A percentile compares a stretch with the other conserved stretches of the same genome.
These are phyloP conservation scores for Pulveroboletus sp. DNA, from an alignment of 768 basidiomycete genomes.

Conservation along the genomic window DNA sequence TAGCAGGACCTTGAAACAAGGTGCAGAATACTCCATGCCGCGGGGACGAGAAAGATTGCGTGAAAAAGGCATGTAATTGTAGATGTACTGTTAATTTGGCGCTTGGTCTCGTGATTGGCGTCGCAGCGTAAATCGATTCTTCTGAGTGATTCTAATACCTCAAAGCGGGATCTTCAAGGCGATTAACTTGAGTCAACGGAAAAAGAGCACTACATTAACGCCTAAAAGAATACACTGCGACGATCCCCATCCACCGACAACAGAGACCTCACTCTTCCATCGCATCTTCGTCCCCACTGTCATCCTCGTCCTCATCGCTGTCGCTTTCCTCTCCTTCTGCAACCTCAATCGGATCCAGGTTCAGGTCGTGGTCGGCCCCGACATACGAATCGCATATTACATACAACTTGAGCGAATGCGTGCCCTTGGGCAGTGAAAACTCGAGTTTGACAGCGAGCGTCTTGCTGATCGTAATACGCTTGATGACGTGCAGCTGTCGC, in stretches of 20 bases:
- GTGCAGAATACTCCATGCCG: too few species aligned
- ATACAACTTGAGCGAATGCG: slow-evolving; percentile 76
- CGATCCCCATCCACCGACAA: too few species aligned
- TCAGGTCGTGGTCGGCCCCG: slow-evolving; percentile 90
- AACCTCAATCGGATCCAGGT: slow-evolving; percentile 76
- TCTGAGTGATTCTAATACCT: too few species aligned
- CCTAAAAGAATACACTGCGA: neutral
- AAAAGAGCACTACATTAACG: too few species aligned
- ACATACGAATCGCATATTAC: slow-evolving; percentile 92
- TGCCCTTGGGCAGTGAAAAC: slow-evolving; percentile 82
- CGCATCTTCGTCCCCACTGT: slow-evolving; percentile 57
- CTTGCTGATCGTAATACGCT: slow-evolving; percentile 80
- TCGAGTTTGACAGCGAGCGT: slow-evolving; percentile 81
- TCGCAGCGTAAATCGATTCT: too few species aligned
- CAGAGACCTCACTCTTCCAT: slow-evolving; percentile 42
- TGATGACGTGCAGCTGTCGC: slow-evolving; percentile 76
- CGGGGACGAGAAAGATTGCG: too few species aligned
- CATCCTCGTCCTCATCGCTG: slow-evolving; percentile 57
- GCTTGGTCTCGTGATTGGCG: too few species aligned
- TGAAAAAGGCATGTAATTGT: too few species aligned
- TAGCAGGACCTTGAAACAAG: too few species aligned
- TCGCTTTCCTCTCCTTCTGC: slow-evolving; percentile 89
- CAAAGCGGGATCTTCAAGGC: too few species aligned
- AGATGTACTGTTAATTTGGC: too few species aligned
- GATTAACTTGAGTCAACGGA: too few species aligned